Evolutionary conservation across 495 filamentous ascomycete genomes (phyloP).

Genomic region (Diplogelasinospora grovesii): DNA sequence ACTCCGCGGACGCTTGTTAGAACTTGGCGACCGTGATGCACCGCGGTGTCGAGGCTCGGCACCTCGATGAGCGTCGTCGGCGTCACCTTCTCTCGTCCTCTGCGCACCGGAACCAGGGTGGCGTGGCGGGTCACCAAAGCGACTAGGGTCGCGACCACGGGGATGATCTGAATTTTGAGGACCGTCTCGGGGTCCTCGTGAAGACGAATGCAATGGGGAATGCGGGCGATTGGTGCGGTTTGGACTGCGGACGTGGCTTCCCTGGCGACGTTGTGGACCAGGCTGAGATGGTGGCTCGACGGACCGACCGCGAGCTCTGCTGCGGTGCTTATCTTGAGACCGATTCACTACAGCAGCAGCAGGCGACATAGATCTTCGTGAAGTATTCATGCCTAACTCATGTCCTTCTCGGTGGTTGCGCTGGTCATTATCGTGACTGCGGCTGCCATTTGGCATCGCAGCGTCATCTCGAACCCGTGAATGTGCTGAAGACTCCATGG

Average conservation of each 20-base stretch:
- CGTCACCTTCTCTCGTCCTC: constrained; percentile 19
- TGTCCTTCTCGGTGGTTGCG: constrained; percentile 22
- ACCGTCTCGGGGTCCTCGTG: constrained; percentile 22
- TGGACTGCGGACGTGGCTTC: constrained; percentile 26
- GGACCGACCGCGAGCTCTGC: constrained; percentile 3
- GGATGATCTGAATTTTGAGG: constrained; percentile 27
- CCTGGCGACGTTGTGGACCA: constrained; percentile 11
- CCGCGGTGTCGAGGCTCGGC: constrained; percentile 10
- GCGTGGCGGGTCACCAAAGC: constrained; percentile 22
- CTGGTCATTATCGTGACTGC: constrained; percentile 17
- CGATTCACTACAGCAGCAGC: constrained; percentile 25
- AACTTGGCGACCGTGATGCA: constrained; percentile 26
- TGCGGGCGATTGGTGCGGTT: constrained; percentile 24
- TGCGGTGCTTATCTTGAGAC: constrained; percentile 12
- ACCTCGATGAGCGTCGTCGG: not conserved
- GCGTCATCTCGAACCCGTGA: constrained; percentile 21
- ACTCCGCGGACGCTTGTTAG: constrained; percentile 35
- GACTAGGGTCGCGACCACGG: constrained; percentile 27
- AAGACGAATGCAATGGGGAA: constrained; percentile 19
- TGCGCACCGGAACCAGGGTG: constrained; percentile 7
- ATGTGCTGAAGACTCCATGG: constrained; percentile 25
- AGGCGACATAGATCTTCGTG: constrained; percentile 26
- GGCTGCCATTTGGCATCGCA: constrained; percentile 31
- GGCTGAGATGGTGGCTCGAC: constrained; percentile 8
- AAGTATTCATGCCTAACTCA: constrained; percentile 34